Evolutionary conservation across 306 rosid genomes (phyloP).

Genomic region (Aeschynomene evenia): DNA sequence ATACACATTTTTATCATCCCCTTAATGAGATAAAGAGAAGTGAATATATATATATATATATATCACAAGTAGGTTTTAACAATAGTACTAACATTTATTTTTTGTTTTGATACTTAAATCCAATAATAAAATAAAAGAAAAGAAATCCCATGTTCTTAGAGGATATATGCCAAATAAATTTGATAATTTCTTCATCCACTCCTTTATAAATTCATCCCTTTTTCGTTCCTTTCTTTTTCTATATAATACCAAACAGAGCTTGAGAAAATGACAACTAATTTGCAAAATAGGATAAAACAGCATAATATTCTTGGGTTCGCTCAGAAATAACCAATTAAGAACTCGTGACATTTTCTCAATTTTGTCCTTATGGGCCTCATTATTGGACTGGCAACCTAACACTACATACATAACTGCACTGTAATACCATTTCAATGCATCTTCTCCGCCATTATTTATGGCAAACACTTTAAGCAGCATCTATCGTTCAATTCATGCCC

Average conservation of each 20-base stretch:
- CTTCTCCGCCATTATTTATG: not conserved
- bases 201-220: not conserved
- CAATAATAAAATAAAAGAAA: too few species aligned
- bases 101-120: too few species aligned
- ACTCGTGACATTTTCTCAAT: not conserved
- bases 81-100: too few species aligned
- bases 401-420: not conserved
- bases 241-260: not conserved
- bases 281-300: not conserved
- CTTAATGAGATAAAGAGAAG: too few species aligned
- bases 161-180: not conserved
- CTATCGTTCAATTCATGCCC: too few species aligned
- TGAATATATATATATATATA: too few species aligned
- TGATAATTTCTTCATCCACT: not conserved
- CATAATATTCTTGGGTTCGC: not conserved
- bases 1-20: too few species aligned
- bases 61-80: too few species aligned
- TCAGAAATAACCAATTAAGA: not conserved
- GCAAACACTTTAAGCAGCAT: not conserved
- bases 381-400: not conserved
- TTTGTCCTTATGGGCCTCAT: not conserved
- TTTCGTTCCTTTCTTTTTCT: not conserved
- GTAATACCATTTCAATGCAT: not conserved
- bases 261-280: not conserved
- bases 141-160: not conserved